Conservation (phyloP, 2,329 filamentous ascomycete species). For the Ceratocystis ficicola region DNA sequence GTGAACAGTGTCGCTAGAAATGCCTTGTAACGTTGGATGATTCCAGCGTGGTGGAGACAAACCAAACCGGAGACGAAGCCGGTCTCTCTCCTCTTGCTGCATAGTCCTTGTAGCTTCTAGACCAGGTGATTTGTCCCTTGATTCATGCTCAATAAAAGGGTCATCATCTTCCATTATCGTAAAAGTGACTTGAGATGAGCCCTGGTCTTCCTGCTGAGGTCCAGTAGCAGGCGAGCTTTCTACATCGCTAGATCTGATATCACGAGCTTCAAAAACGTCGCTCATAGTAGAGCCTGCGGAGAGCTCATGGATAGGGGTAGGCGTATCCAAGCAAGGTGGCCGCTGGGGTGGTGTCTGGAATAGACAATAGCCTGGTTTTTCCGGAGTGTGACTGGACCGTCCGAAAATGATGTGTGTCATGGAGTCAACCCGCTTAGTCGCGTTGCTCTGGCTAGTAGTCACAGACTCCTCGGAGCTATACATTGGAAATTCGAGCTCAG, state of each 20-base stretch:
- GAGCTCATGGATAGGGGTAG: not conserved
- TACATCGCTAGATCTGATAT: not conserved
- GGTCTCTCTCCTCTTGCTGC: not conserved
- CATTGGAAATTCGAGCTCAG: not conserved
- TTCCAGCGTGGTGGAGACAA: constrained; percentile 1
- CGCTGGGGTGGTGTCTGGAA: constrained; percentile 3
- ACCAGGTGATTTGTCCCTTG: not conserved
- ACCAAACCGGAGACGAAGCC: not conserved
- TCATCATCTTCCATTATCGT: not conserved
- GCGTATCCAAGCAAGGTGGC: not conserved
- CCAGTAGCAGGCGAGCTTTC: not conserved
- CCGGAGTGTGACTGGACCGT: not conserved
- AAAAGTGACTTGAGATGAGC: not conserved
- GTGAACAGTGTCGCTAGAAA: not conserved
- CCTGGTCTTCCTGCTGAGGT: not conserved
- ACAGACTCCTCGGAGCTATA: not conserved
- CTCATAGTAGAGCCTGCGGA: not conserved
- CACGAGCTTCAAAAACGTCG: not conserved
- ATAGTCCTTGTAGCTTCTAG: not conserved
- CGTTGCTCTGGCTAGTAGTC: not conserved
- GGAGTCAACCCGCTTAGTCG: not conserved
- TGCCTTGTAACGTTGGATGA: not conserved
- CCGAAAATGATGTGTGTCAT: too few species aligned
- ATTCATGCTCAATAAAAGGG: constrained; percentile 7
- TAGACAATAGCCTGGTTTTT: not conserved